Evolutionary conservation across 2,329 filamentous ascomycete genomes (phyloP).

Genomic region (Cercospora berteroae): DNA sequence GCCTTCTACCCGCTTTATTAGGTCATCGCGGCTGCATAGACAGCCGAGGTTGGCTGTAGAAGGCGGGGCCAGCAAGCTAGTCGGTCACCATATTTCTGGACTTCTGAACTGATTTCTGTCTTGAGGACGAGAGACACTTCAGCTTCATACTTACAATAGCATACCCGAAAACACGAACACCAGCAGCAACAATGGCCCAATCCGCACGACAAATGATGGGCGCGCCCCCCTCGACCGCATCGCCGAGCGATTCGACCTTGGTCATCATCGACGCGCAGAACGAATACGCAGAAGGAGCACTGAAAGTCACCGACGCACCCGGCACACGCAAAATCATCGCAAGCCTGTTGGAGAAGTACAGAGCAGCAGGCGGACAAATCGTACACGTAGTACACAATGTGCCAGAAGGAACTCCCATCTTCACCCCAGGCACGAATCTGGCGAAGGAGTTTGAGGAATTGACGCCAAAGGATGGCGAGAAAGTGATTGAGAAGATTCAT

Average conservation of each 20-base stretch:
- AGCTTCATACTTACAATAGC: background rate
- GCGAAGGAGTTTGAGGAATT: conserved; percentile 62
- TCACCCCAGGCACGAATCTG: conserved; percentile 61
- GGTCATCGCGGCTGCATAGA: background rate
- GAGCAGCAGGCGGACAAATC: conserved; percentile 53
- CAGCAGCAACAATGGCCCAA: conserved; percentile 19
- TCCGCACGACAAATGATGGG: conserved; percentile 57
- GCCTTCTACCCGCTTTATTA: background rate
- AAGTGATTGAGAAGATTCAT: conserved; percentile 57
- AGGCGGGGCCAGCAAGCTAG: background rate
- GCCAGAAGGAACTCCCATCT: conserved; percentile 62
- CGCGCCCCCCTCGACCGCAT: conserved; percentile 55
- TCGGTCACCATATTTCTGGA: background rate
- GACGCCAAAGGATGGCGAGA: conserved; percentile 54
- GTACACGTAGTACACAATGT: conserved; percentile 62
- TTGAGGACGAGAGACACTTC: background rate
- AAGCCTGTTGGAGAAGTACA: conserved; percentile 59
- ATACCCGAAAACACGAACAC: background rate
- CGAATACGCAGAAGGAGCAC: conserved; percentile 61
- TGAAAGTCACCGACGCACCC: conserved; percentile 56
- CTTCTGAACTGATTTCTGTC: background rate
- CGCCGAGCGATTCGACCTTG: conserved; percentile 58
- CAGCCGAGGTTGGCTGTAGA: background rate
- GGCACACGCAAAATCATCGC: conserved; percentile 58
- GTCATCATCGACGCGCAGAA: conserved; percentile 71